phyloP scores from a whole-genome alignment of 2,329 filamentous ascomycete species.

The Colletotrichum sp. region DNA sequence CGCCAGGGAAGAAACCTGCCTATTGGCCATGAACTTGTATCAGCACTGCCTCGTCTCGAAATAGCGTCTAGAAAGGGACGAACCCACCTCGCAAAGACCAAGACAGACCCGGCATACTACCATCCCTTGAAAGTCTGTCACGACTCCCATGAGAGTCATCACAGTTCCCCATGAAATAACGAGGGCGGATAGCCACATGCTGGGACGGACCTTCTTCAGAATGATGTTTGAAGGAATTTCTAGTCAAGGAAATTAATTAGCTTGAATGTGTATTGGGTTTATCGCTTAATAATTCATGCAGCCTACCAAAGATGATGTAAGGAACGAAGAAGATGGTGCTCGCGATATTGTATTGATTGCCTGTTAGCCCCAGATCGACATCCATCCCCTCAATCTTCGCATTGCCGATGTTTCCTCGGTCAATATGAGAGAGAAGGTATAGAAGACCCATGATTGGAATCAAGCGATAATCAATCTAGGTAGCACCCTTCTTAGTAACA shows the following conservation, averaged over 20 bases:
- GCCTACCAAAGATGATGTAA: conserved; percentile 62
- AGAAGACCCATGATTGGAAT: conserved; percentile 23
- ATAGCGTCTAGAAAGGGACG: not conserved
- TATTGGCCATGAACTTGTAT: not conserved
- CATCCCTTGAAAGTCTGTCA: conserved; percentile 28
- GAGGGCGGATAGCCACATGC: conserved; percentile 38
- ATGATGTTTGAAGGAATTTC: conserved; percentile 64
- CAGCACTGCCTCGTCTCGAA: not conserved
- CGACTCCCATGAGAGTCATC: conserved; percentile 26
- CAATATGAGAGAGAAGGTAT: conserved; percentile 24
- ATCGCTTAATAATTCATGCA: conserved; percentile 28
- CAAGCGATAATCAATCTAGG: conserved; percentile 23
- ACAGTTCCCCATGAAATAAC: conserved; percentile 33
- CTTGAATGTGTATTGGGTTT: conserved; percentile 40
- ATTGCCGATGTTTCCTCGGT: conserved; percentile 17
- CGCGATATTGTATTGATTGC: conserved; percentile 8
- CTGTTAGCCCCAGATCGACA: not conserved
- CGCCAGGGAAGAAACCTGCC: conserved; percentile 34
- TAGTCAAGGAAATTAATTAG: conserved; percentile 30
- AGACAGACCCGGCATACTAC: not conserved
- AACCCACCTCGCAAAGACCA: not conserved
- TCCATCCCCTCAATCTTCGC: conserved; percentile 14
- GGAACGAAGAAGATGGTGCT: conserved; percentile 15
- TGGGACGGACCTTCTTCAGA: conserved; percentile 61
- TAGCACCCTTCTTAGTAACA: not conserved